Conservation (phyloP, 2,329 filamentous ascomycete species). For the Epicoccum nigrum region DNA sequence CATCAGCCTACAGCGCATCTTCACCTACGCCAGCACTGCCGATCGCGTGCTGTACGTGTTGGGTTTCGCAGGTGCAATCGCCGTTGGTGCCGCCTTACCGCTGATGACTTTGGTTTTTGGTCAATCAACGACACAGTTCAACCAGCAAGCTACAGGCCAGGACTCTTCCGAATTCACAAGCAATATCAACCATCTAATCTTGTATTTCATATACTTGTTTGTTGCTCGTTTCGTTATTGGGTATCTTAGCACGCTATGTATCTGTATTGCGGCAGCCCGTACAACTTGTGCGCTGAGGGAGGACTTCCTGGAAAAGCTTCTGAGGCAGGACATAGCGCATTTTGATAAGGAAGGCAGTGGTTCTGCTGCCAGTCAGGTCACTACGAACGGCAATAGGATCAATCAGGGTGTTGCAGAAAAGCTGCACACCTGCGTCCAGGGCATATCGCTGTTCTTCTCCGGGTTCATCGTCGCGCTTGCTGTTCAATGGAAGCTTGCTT, state of each 20-base stretch:
- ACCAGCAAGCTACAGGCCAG: conserved; percentile 16
- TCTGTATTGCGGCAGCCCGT: conserved; percentile 68
- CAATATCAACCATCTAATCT: conserved; percentile 18
- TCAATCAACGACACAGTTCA: conserved; percentile 22
- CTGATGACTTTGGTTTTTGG: conserved; percentile 66
- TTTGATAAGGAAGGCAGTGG: conserved; percentile 27
- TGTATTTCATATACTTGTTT: conserved; percentile 37
- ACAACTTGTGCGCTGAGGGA: conserved; percentile 47
- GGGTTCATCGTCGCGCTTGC: conserved; percentile 93
- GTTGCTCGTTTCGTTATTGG: conserved; percentile 66
- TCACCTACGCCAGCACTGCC: conserved; percentile 15
- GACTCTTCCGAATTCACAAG: conserved; percentile 10
- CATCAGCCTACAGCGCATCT: conserved; percentile 8
- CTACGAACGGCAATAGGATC: conserved; percentile 23
- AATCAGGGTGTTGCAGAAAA: conserved; percentile 33
- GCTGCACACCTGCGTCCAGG: conserved; percentile 51
- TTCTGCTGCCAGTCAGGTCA: conserved; percentile 25
- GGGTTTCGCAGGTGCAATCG: conserved; percentile 57
- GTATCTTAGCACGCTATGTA: conserved; percentile 74
- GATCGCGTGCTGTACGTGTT: conserved; percentile 10
- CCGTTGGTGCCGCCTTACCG: conserved; percentile 72
- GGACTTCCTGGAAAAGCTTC: conserved; percentile 66
- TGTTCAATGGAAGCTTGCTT: conserved; percentile 88
- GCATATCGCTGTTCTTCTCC: conserved; percentile 64
- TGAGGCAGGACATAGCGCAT: conserved; percentile 40